Evolutionary conservation across 306 rosid genomes (phyloP).

Genomic region (Trifolium repens): DNA sequence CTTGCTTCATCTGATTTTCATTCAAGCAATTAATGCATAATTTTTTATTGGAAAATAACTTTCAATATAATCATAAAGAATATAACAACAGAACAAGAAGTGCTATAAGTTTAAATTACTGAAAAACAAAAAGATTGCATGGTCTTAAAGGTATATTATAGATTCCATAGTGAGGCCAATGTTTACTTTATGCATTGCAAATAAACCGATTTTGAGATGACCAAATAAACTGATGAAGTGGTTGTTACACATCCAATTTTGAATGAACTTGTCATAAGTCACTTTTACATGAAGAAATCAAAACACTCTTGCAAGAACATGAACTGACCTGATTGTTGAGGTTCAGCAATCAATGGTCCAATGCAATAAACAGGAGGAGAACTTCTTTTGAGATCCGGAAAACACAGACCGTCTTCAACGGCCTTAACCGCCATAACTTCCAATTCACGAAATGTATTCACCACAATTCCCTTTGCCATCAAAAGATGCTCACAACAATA

Average conservation of each 20-base stretch:
- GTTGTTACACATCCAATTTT: too few relatives aligned
- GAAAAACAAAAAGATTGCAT: neutral
- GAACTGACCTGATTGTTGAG: conserved; percentile 21
- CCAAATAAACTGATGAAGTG: too few relatives aligned
- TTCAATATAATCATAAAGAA: neutral
- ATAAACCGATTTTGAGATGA: neutral
- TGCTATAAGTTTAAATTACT: neutral
- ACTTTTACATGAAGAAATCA: too few relatives aligned
- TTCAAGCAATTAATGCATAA: neutral
- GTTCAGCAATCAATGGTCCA: conserved; percentile 39
- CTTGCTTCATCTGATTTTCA: conserved; percentile 13
- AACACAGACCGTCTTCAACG: conserved; percentile 20
- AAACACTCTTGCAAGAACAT: too few relatives aligned
- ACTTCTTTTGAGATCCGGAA: neutral
- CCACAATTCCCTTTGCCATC: conserved; percentile 28
- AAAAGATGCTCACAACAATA: conserved; percentile 6
- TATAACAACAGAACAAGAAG: neutral
- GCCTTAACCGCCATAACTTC: too few relatives aligned
- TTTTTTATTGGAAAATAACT: neutral
- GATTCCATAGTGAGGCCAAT: too few relatives aligned
- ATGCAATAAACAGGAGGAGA: conserved; percentile 24
- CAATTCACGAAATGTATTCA: conserved; percentile 33
- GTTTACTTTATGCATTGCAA: neutral
- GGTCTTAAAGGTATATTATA: neutral
- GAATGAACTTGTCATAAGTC: too few relatives aligned